A percentile compares a stretch with the other conserved stretches of the same genome.
These are phyloP conservation scores for Lathyrus oleraceus DNA, from an alignment of 306 rosid genomes.

Conservation along the genomic window DNA sequence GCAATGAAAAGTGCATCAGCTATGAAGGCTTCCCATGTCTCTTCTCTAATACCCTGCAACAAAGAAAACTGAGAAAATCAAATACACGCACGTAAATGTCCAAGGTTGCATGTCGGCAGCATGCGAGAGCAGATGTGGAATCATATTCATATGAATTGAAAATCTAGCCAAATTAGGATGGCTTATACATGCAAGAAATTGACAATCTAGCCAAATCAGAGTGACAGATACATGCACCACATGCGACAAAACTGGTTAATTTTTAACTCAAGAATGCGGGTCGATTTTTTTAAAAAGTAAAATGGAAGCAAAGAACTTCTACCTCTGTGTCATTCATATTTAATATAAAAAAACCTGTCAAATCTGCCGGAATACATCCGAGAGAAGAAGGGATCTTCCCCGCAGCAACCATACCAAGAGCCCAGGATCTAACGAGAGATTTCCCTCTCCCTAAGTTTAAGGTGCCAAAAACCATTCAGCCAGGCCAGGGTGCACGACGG, in stretches of 20 bases:
- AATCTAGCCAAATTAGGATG: not conserved
- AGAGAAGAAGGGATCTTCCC: not conserved
- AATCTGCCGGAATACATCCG: not conserved
- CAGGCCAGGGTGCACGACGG: not conserved
- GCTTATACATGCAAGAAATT: constrained; percentile 1
- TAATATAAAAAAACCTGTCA: no score
- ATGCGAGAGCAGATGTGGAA: constrained; percentile 11
- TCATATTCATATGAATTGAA: constrained; percentile 5
- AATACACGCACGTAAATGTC: constrained; percentile 16
- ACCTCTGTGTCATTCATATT: no score
- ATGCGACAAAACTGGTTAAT: not conserved
- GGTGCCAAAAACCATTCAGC: no score
- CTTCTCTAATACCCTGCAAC: constrained; percentile 72
- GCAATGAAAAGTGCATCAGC: constrained; percentile 67
- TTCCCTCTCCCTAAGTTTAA: not conserved
- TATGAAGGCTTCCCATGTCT: constrained; percentile 78
- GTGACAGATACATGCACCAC: not conserved
- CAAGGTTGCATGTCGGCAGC: not conserved
- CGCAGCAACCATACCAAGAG: not conserved
- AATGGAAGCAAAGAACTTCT: not conserved
- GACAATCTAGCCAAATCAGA: constrained; percentile 1
- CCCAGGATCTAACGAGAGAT: not conserved
- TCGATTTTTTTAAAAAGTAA: no score
- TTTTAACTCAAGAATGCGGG: not conserved
- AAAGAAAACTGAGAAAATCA: constrained; percentile 21